Conservation (phyloP, 768 basidiomycete genomes). For the Leccinum olivaceopallidum region DNA sequence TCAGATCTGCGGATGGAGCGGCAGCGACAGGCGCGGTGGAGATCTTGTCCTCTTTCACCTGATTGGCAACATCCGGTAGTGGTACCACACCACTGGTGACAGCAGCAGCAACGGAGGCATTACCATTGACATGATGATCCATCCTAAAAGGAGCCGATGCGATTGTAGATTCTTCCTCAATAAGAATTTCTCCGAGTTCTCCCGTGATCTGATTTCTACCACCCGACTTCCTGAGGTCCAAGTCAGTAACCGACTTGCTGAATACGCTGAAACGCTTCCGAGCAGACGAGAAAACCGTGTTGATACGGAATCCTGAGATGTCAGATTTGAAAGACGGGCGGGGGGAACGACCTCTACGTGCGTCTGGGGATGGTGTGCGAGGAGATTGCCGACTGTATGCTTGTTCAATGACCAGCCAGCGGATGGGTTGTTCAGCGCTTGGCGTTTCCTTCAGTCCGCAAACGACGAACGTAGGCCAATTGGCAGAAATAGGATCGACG, state of each 20-base stretch:
- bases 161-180: constrained; percentile 46
- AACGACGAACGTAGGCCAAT: constrained; percentile 70
- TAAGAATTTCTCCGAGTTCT: constrained; percentile 70
- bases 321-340: constrained; percentile 48
- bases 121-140: constrained; percentile 32
- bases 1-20: neutral
- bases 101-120: constrained; percentile 18
- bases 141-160: constrained; percentile 24
- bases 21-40: constrained; percentile 1
- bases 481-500: constrained; percentile 61
- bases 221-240: constrained; percentile 27
- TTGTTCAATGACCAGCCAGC: constrained; percentile 75
- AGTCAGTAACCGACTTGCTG: constrained; percentile 26
- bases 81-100: constrained; percentile 25
- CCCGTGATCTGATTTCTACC: constrained; percentile 48
- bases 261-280: constrained; percentile 71
- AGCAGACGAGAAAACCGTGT: constrained; percentile 47
- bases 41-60: constrained; percentile 8
- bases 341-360: constrained; percentile 37
- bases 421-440: constrained; percentile 34
- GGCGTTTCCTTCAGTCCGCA: constrained; percentile 58
- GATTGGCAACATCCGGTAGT: constrained; percentile 14
- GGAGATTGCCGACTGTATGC: constrained; percentile 42
- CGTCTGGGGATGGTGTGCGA: constrained; percentile 29
- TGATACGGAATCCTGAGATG: constrained; percentile 35